These are phyloP conservation scores for Penicillium arizonense DNA, from an alignment of 495 filamentous ascomycete genomes.

Conservation along the genomic window DNA sequence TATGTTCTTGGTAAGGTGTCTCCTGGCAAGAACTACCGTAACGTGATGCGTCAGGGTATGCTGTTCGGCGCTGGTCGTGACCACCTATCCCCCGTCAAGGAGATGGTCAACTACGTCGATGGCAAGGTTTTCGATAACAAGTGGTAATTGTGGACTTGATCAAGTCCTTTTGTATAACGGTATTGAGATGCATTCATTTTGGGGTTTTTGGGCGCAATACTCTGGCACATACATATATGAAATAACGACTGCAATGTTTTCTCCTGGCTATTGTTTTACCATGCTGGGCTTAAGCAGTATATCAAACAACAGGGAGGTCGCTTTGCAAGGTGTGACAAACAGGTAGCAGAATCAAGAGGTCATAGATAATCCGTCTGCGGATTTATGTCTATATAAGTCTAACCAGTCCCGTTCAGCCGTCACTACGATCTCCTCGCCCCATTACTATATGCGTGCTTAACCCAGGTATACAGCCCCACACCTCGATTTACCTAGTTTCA, in stretches of 20 bases:
- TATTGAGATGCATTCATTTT: slow-evolving; percentile 1
- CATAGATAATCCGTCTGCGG: no score
- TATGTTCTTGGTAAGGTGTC: slow-evolving; percentile 53
- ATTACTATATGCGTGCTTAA: no score
- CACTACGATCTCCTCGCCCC: no score
- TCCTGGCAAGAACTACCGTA: slow-evolving; percentile 53
- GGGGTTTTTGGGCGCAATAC: background rate
- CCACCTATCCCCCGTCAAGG: slow-evolving; percentile 46
- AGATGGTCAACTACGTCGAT: slow-evolving; percentile 45
- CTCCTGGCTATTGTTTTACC: background rate
- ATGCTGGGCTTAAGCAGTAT: background rate
- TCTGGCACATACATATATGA: background rate
- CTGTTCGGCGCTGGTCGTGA: slow-evolving; percentile 45
- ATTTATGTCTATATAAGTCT: no score
- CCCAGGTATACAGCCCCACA: no score
- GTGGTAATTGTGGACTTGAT: slow-evolving; percentile 23
- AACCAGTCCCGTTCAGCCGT: no score
- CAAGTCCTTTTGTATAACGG: background rate
- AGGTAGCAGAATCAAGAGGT: no score
- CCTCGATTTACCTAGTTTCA: no score
- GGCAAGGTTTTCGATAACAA: slow-evolving; percentile 48
- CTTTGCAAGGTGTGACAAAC: no score
- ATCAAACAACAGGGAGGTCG: no score
- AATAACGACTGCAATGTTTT: background rate
- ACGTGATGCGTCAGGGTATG: slow-evolving; percentile 48